Percentiles rank a stretch among this genome's conserved stretches.
These are phyloP conservation scores for Chlorella sorokiniana DNA, from an alignment of 139 green algal genomes.

Conservation along the genomic window DNA sequence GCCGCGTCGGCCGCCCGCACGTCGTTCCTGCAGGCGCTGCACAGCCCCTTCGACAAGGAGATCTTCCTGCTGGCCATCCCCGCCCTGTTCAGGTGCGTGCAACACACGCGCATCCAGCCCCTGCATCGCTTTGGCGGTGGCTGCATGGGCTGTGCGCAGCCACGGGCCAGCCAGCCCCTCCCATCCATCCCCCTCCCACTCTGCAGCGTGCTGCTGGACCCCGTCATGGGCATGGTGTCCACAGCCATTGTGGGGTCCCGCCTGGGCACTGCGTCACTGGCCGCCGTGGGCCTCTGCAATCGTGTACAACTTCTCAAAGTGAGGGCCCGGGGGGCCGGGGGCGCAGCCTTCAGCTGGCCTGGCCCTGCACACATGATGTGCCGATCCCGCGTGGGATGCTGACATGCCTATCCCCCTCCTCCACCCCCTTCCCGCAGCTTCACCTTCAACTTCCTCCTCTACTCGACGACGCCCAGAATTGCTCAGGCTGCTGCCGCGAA, in stretches of 20 bases:
- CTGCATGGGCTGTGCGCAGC: neutral
- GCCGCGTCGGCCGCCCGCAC: too few relatives aligned
- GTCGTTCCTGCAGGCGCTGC: too few relatives aligned
- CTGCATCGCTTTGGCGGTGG: neutral
- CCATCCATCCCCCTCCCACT: too few relatives aligned
- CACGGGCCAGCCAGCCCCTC: neutral
- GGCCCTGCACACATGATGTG: too few relatives aligned
- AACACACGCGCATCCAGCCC: neutral
- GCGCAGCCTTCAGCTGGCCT: neutral
- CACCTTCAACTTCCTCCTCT: constrained; percentile 49
- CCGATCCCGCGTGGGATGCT: too few relatives aligned
- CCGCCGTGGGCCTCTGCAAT: constrained; percentile 41
- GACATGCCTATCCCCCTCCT: too few relatives aligned
- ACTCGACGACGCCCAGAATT: constrained; percentile 45
- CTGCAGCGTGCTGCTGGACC: constrained; percentile 42
- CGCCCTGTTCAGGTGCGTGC: constrained; percentile 23
- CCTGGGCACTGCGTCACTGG: constrained; percentile 43
- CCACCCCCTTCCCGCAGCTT: neutral
- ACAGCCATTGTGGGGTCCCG: constrained; percentile 39
- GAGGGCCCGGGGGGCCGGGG: neutral
- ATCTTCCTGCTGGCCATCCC: constrained; percentile 45
- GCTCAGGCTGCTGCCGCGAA: constrained; percentile 29
- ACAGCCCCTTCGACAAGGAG: constrained; percentile 38
- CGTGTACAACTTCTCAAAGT: constrained; percentile 41
- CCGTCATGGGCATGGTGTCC: constrained; percentile 47